Percentiles rank a stretch among this genome's conserved stretches.
Conservation (phyloP, 768 basidiomycete species). For the Trametes elegans region DNA sequence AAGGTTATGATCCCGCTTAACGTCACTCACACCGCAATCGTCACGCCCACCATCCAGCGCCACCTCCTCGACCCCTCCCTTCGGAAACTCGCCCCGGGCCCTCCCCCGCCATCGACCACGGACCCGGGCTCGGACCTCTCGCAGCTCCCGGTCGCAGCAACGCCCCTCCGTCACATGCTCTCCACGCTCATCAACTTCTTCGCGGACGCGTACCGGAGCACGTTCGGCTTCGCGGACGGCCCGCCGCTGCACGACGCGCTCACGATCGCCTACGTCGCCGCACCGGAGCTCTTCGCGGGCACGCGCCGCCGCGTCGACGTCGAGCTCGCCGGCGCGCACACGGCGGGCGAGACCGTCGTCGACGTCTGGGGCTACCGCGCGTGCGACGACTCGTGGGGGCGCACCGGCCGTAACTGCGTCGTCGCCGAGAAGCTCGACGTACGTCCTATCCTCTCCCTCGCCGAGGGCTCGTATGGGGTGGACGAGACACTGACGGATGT, state of each 20-base stretch:
- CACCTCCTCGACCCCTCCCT: constrained; percentile 50
- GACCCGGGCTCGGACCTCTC: no score
- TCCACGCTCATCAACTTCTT: constrained; percentile 77
- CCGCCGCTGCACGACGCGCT: constrained; percentile 88
- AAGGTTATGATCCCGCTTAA: constrained; percentile 82
- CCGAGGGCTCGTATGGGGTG: no score
- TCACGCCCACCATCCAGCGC: constrained; percentile 51
- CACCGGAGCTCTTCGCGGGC: constrained; percentile 61
- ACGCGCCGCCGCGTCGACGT: constrained; percentile 78
- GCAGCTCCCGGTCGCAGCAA: constrained; percentile 29
- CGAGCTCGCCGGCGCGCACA: constrained; percentile 66
- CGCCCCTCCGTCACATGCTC: constrained; percentile 65
- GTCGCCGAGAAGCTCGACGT: constrained; percentile 72
- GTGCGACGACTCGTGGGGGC: constrained; percentile 70
- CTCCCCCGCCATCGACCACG: no score
- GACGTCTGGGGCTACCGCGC: constrained; percentile 66
- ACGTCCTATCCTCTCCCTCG: no score
- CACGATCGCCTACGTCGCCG: constrained; percentile 72
- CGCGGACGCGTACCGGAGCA: constrained; percentile 64
- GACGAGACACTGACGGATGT: no score
- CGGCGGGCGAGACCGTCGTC: constrained; percentile 76
- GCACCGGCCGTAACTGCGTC: constrained; percentile 69
- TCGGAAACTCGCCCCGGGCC: no score
- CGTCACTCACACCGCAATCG: constrained; percentile 84
- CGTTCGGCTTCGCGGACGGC: constrained; percentile 80